Conservation (phyloP, 2,329 filamentous ascomycete species). For the Hirsutella thompsonii region DNA sequence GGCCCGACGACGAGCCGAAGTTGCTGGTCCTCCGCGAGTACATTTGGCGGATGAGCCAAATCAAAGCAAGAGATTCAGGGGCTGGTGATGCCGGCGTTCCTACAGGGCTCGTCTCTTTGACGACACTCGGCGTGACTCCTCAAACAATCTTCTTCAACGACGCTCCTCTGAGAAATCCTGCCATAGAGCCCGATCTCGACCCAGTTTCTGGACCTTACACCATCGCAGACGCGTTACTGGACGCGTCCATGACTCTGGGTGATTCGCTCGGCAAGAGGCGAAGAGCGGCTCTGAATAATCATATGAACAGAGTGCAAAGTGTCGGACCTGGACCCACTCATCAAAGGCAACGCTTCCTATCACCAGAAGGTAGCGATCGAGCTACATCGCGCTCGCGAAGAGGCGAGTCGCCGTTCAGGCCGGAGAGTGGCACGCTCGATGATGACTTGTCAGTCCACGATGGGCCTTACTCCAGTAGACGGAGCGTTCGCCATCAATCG, state of each 20-base stretch:
- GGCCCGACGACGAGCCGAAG: conserved; percentile 77
- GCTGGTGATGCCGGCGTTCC: conserved; percentile 19
- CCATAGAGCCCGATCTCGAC: conserved; percentile 16
- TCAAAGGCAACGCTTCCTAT: conserved; percentile 14
- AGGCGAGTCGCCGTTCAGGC: conserved; percentile 18
- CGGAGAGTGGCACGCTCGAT: conserved; percentile 13
- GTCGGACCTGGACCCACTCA: conserved; percentile 16
- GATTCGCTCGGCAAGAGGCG: conserved; percentile 44
- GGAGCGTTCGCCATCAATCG: conserved; percentile 39
- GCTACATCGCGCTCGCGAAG: conserved; percentile 24
- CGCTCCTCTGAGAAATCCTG: conserved; percentile 37
- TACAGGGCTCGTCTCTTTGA: conserved; percentile 50
- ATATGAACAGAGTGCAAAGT: conserved; percentile 30
- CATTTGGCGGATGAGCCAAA: conserved; percentile 72
- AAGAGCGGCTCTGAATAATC: conserved; percentile 36
- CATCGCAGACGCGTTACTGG: conserved; percentile 79
- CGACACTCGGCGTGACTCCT: conserved; percentile 62
- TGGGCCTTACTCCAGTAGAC: conserved; percentile 27
- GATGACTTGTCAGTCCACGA: conserved; percentile 25
- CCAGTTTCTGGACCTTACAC: conserved; percentile 46
- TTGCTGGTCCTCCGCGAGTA: conserved; percentile 78
- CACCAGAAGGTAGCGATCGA: conserved; percentile 15
- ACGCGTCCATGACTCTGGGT: conserved; percentile 82
- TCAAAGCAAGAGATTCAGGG: conserved; percentile 44
- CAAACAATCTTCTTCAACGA: conserved; percentile 93